Evolutionary conservation across 345 rosid genomes (phyloP).

Genomic region (Psidium guajava): DNA sequence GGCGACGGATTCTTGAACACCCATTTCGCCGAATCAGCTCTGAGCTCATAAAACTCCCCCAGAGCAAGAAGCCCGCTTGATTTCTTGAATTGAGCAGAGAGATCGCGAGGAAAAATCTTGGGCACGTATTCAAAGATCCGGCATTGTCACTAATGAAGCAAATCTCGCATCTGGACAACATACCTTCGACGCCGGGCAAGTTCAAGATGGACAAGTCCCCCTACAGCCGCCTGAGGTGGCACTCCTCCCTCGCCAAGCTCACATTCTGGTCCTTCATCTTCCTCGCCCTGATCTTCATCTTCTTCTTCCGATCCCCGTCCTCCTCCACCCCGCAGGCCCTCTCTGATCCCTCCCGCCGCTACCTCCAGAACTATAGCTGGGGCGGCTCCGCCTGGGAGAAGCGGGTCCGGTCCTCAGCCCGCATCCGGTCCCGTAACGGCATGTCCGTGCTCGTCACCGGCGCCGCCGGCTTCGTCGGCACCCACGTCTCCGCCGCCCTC

Average conservation of each 20-base stretch:
- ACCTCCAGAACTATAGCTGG: constrained; percentile 61
- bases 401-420: constrained; percentile 52
- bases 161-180: constrained; percentile 75
- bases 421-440: constrained; percentile 51
- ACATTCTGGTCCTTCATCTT: constrained; percentile 79
- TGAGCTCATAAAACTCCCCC: neutral
- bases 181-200: constrained; percentile 84
- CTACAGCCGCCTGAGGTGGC: constrained; percentile 48
- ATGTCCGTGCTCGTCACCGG: constrained; percentile 81
- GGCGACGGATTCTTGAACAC: neutral
- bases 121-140: neutral
- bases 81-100: neutral
- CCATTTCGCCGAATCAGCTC: neutral
- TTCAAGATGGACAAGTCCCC: constrained; percentile 95
- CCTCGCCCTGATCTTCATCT: constrained; percentile 57
- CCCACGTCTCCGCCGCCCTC: constrained; percentile 72
- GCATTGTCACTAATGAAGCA: constrained; percentile 23
- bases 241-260: constrained; percentile 64
- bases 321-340: constrained; percentile 21
- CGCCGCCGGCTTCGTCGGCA: constrained; percentile 90
- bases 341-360: constrained; percentile 77
- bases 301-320: constrained; percentile 79
- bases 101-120: neutral
- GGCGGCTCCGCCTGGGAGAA: constrained; percentile 82
- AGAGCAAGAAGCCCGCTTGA: neutral